Base-by-base conservation (phyloP, 2,329 filamentous ascomycete species). In the Cyphellophora europaea region DNA sequence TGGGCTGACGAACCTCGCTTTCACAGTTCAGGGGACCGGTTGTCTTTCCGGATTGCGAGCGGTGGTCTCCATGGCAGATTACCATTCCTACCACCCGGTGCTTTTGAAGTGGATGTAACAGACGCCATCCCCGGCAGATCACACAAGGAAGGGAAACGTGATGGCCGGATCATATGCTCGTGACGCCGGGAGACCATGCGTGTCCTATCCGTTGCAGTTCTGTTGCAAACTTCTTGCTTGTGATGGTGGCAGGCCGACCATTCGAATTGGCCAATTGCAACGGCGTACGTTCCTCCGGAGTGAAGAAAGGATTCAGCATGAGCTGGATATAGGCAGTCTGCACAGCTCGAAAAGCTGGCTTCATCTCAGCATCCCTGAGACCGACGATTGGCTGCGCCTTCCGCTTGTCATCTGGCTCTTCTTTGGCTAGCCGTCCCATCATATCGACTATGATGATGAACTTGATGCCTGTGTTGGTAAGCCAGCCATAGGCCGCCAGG, bases 391-490 rank as follows among this genome's bases (percentile, higher is more conserved):
- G 49, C 40, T 55, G 31, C 45, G 51, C 44, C 50, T 50, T 53
- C 48, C 49, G 49, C 43, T 53, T 52, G 49, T 53, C 51, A 19
- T 31, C 46, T 27, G 31, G 41, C 19, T 19, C 32, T 42, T 38
- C 29, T 17, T 49, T 41, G 5, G 67, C 61, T 32, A 71, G 63
- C 14, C 81, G 68, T 2, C 87, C 88, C 48, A 87, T 77, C 74
- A 93, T 86, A 62, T 98, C 89, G 18, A 96, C 81, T 3, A 95
- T 76, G 43, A 87, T 80, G 19, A 96, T 78, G 53, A 98, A 79
- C 56, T 89, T 88, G 44, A 94, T 77, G 27, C 87, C 87, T 16
- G 91, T 96, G 61, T 94, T 96, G 37, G 91, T 95, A 60, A 96
- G 75, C 77, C 85, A 95, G 51, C 91, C 91, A 65, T 96, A 98